Conservation (phyloP, 176 grass and related monocot species). For the Juncus inflexus region DNA sequence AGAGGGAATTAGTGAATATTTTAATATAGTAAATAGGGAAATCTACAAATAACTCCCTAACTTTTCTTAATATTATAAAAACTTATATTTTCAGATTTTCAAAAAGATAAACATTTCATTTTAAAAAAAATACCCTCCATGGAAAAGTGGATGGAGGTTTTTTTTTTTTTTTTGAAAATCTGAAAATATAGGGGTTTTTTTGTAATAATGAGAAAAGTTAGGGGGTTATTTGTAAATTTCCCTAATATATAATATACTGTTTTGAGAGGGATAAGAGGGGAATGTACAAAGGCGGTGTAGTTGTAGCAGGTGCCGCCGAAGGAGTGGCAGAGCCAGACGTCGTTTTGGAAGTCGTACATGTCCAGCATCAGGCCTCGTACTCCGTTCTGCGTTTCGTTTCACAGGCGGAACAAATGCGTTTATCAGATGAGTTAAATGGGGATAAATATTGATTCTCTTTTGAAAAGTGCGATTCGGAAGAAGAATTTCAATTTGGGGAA, state of each 20-base stretch:
- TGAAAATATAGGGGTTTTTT: too few relatives aligned
- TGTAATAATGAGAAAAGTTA: too few relatives aligned
- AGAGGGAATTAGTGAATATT: not conserved
- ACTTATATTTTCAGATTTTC: not conserved
- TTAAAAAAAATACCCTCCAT: too few relatives aligned
- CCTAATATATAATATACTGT: too few relatives aligned
- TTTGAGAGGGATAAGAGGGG: not conserved
- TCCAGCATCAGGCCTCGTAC: conserved; percentile 68
- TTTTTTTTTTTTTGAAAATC: conserved; percentile 2
- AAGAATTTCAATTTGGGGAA: not conserved
- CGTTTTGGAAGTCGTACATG: conserved; percentile 62
- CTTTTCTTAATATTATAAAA: conserved; percentile 11
- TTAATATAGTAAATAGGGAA: not conserved
- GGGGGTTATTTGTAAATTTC: too few relatives aligned
- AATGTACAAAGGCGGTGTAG: conserved; percentile 60
- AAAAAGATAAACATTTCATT: not conserved
- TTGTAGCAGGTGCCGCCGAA: conserved; percentile 43
- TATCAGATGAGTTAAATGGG: conserved; percentile 1
- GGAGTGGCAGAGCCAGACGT: conserved; percentile 81
- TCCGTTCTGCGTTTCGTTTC: conserved; percentile 49
- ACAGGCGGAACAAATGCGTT: not conserved
- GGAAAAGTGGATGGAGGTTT: too few relatives aligned
- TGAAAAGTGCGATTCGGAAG: not conserved
- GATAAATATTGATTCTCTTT: conserved; percentile 2
- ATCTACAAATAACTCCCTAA: conserved; percentile 11